Evolutionary conservation across 371 early-diverging fungal genomes (phyloP).

Genomic region (Edhazardia aedis): DNA sequence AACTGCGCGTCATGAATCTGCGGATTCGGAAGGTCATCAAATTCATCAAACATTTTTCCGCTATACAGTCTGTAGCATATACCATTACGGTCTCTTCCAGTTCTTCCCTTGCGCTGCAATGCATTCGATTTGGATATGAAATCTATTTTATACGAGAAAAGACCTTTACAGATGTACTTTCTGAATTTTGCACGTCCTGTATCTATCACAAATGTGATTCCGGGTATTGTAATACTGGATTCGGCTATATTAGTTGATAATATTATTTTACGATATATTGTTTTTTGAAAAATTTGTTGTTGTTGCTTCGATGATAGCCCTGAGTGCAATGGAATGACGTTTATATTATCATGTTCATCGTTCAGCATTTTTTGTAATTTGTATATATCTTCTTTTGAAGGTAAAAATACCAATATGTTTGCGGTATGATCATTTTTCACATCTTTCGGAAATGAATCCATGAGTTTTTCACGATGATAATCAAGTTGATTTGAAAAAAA

Average conservation of each 20-base stretch:
- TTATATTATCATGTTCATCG: slow-evolving; percentile 34
- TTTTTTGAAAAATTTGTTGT: slow-evolving; percentile 16
- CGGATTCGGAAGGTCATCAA: slow-evolving; percentile 61
- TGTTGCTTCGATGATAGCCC: slow-evolving; percentile 43
- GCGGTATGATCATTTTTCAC: background rate
- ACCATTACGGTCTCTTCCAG: slow-evolving; percentile 42
- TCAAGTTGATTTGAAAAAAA: too few species aligned
- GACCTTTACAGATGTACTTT: slow-evolving; percentile 12
- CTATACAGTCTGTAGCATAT: slow-evolving; percentile 48
- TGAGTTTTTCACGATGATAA: too few species aligned
- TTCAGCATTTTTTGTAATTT: slow-evolving; percentile 15
- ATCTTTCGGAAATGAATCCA: background rate
- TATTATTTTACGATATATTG: slow-evolving; percentile 28
- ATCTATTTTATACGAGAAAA: slow-evolving; percentile 27
- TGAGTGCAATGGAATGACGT: slow-evolving; percentile 38
- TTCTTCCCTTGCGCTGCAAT: slow-evolving; percentile 45
- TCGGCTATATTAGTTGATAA: slow-evolving; percentile 83
- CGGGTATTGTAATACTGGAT: slow-evolving; percentile 86
- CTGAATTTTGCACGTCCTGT: slow-evolving; percentile 68
- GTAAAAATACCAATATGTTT: slow-evolving; percentile 48
- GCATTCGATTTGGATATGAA: slow-evolving; percentile 45
- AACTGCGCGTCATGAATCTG: slow-evolving; percentile 78
- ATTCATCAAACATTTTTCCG: slow-evolving; percentile 48
- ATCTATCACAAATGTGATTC: slow-evolving; percentile 84
- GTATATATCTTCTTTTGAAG: slow-evolving; percentile 46